Evolutionary conservation across 495 filamentous ascomycete genomes (phyloP).

Genomic region (Darksidea phi): DNA sequence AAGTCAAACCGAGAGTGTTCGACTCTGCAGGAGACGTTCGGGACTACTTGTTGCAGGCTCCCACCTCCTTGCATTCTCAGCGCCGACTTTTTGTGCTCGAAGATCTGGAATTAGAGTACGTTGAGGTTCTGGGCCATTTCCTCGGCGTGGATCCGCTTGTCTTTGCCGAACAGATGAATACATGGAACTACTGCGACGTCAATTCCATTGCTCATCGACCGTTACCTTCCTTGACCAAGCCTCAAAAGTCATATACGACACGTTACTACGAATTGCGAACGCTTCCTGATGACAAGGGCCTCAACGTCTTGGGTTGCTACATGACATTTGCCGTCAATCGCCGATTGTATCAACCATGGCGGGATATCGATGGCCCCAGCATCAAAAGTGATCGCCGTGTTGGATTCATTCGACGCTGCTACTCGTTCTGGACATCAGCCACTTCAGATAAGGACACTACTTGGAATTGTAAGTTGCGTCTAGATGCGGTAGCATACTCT

Average conservation of each 20-base stretch:
- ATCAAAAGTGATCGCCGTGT: neutral
- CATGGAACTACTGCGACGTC: conserved; percentile 18
- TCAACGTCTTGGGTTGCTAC: neutral
- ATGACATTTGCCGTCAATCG: conserved; percentile 26
- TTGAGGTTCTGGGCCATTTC: conserved; percentile 13
- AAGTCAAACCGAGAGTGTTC: neutral
- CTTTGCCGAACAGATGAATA: conserved; percentile 17
- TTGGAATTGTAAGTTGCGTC: conserved; percentile 13
- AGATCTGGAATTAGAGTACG: conserved; percentile 14
- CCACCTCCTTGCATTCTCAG: neutral
- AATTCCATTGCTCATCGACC: conserved; percentile 2
- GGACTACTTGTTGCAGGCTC: neutral
- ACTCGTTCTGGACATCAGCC: conserved; percentile 17
- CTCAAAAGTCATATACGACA: conserved; percentile 11
- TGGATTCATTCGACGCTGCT: conserved; percentile 14
- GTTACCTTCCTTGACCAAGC: conserved; percentile 13
- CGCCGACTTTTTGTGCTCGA: conserved; percentile 23
- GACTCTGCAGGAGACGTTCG: neutral
- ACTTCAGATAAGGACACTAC: neutral
- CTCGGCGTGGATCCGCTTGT: conserved; percentile 22
- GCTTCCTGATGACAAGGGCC: conserved; percentile 1
- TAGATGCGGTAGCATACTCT: neutral
- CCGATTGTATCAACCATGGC: conserved; percentile 11
- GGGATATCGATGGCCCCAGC: neutral
- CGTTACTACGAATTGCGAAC: conserved; percentile 17